Evolutionary conservation across 2,329 filamentous ascomycete genomes (phyloP), one percentile per base, ranked within the genome.

Genomic region (Fusarium aywerte): DNA sequence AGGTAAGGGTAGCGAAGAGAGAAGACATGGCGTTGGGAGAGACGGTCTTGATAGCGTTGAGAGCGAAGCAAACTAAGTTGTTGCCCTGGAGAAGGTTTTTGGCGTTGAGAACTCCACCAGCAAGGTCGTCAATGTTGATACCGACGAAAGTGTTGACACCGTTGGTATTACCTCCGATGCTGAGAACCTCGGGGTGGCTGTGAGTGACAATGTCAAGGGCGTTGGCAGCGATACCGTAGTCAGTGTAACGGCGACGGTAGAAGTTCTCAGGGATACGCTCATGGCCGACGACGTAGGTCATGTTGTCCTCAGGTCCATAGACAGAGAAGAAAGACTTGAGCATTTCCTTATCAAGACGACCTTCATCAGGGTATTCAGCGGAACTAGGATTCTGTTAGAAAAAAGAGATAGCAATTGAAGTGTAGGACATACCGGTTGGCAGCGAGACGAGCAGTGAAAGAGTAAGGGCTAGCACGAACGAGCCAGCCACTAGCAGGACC

Each of bases 231-330:
- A 84, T 74, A n/a, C 80, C 80, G 57, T 84, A 86, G 47, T 84
- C 82, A 0, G 78, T 70, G 38, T 80, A 79, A 5, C 62, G 63
- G 15, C 67, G 67, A 25, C 72, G 70, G 73, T 82, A 86, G 81
- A 83, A 86, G 73, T 86, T 85, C 23, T 80, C 77, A 0, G 84
- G 84, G 39, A 86, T 84, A 5, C 79, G 77, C 66, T 86, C 83
- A 68, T 80, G 80, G n/a, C 84, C 84, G 23, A 77, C 69, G 10
- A 78, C 79, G 65, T 84, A 81, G 5, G 76, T 77, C 36, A 82
- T 69, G 38, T 78, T 76, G 8, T 81, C 75, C 27, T 66, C 60
- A 10, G 61, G 54, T 7, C 77, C 75, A 43, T 75, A 77, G 15
- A 86, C 79, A 12, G 74, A 82, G 62, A 79, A 85, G 73, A 86